Base-by-base conservation (phyloP, 192 early-diverging fungal genomes). In the Oehlia diaphana region DNA sequence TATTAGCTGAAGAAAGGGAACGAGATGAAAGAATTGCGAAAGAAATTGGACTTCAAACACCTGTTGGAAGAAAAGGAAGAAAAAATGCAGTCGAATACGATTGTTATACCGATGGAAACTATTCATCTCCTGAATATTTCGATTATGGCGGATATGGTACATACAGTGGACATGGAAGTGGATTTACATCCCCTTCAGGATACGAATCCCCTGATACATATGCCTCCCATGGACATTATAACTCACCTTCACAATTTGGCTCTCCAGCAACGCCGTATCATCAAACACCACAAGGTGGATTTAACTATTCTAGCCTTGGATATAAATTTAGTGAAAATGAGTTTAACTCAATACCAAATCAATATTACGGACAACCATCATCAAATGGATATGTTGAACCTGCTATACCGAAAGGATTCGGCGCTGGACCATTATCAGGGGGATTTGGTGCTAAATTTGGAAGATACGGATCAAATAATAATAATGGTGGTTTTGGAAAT, bases 1-100 rank as follows among this genome's bases (percentile, higher is more conserved):
- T 79, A 13, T 23, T 79, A 3, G 68, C 68, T 12, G 77, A 79
- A 62, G 77, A 70, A 39, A 50, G 21, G 37, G 77, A 79, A 79
- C 67, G 77, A 44, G 77, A 79, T 39, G 68, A 71, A 71, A 49
- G 37, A 16, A 79, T 79, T 9, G 58, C 39, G 77, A 50, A 63
- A 62, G 77, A 79, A 64, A 2, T 79, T 37, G 77, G 77, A 21
- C 21, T 61, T 26, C 68, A 69, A 71, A 68, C 77, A 9, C 50
- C 77, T 12, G 19, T 53, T 10, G 31, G 19, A 26, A 31, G 67
- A 26, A 44, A 37, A 12, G 14, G 8, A 37, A 28, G 77, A 61
- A 53, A 47, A 23, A 23, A 31, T 14, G 33, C 44, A 2, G 13
- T 10, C 14, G 77, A 79, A 13, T 70, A 53, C 14, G 77, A 78